Evolutionary conservation across 495 filamentous ascomycete genomes (phyloP), one percentile per base, ranked within the genome.

Genomic region (Rusavskia elegans): DNA sequence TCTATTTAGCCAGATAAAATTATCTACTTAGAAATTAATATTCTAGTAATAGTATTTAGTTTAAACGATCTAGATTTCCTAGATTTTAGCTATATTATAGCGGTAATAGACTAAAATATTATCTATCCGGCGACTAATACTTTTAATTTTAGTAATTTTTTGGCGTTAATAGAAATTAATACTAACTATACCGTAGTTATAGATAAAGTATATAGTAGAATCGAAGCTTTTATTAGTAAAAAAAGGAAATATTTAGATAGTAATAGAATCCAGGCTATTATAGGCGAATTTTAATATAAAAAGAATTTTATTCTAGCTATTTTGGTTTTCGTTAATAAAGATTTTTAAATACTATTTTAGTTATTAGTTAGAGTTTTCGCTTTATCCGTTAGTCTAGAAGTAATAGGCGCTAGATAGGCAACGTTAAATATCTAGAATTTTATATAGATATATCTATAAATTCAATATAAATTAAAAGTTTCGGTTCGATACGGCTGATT

Each of bases 351-450:
- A 35, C 27, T 55, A 0, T 11, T n/a, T 9, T 14, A 55, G 10
- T 11, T 42, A 51, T 17, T 52, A 25, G 25, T 55, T 55, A 20
- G 25, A 10, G 25, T 52, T 55, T 41, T 55, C 48, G 10, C 19
- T 55, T 25, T 55, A 25, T 5, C 48, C 55, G 39, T 64, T 53
- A 5, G 57, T 59, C 29, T 59, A 36, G 4, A 50, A 45, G 45
- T 66, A 52, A 16, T 57, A 50, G 2, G 55, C 52, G 5, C 59
- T 62, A 8, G 44, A 62, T 8, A 62, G 50, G 32, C 50, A 8
- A 16, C 35, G 35, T 37, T 37, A 8, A 16, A 37, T 37, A 16
- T 16, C 35, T 8, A 37, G 35, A 16, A 37, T 37, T 16, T 37
- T 37, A 16, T 16, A 37, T 7, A 37, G 16, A 40, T n/a, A n/a